These are phyloP conservation scores for Galerina sulciceps DNA, from an alignment of 768 basidiomycete species.

Conservation along the genomic window DNA sequence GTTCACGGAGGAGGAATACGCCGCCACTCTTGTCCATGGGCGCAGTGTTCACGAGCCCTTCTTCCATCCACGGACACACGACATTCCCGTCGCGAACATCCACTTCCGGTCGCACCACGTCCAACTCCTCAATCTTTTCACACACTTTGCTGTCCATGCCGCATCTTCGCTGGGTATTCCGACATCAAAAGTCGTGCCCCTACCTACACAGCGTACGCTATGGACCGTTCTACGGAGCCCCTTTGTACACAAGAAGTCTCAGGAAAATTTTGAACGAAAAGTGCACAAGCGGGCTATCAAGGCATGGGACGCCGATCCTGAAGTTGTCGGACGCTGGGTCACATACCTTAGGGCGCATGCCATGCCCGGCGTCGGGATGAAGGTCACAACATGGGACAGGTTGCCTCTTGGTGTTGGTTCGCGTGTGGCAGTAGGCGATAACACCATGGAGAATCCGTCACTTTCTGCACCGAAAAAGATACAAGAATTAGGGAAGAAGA, in stretches of 20 bases:
- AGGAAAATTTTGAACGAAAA: conserved; percentile 92
- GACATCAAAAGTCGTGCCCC: conserved; percentile 58
- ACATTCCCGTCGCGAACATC: conserved; percentile 78
- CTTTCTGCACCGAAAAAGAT: conserved; percentile 24
- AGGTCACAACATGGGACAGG: conserved; percentile 78
- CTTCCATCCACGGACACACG: conserved; percentile 64
- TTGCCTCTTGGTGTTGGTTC: conserved; percentile 53
- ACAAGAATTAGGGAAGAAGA: conserved; percentile 34
- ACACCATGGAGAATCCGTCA: conserved; percentile 6
- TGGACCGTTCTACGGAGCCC: conserved; percentile 89
- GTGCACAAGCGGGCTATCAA: conserved; percentile 87
- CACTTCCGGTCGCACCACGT: conserved; percentile 82
- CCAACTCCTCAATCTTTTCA: conserved; percentile 73
- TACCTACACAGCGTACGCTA: conserved; percentile 77
- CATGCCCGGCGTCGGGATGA: conserved; percentile 87
- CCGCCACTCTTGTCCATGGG: conserved; percentile 65
- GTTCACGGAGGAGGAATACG: conserved; percentile 48
- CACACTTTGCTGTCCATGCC: conserved; percentile 83
- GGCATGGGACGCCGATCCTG: conserved; percentile 85
- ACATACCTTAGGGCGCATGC: conserved; percentile 76
- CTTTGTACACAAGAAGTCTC: conserved; percentile 91
- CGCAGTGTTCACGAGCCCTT: conserved; percentile 58
- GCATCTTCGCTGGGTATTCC: conserved; percentile 88
- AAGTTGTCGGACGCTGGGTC: conserved; percentile 81
- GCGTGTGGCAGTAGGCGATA: not conserved